These are phyloP conservation scores for Akanthomyces muscarius DNA, from an alignment of 2,329 filamentous ascomycete genomes.

Conservation along the genomic window DNA sequence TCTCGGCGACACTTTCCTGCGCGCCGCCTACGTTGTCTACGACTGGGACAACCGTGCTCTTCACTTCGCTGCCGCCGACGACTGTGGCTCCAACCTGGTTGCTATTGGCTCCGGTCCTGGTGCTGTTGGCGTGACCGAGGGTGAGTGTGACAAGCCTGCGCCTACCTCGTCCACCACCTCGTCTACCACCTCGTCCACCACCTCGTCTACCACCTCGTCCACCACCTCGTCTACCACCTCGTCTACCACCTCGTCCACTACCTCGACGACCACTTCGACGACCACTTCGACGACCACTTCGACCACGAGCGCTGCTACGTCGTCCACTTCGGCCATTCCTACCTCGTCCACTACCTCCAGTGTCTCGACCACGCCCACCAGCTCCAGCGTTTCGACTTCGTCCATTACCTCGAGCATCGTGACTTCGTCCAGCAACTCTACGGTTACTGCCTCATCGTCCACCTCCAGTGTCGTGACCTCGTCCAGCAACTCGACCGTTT, in stretches of 20 bases:
- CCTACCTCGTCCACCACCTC: conserved; percentile 5
- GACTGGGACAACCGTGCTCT: conserved; percentile 39
- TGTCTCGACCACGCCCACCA: background rate
- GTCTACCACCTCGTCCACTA: background rate
- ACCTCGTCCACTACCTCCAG: background rate
- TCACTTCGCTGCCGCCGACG: conserved; percentile 34
- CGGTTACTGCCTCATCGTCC: background rate
- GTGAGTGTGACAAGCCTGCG: conserved; percentile 26
- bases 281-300: background rate
- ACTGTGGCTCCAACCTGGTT: conserved; percentile 37
- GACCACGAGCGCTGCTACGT: background rate
- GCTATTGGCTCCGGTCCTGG: conserved; percentile 38
- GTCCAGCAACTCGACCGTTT: background rate
- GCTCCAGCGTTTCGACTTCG: background rate
- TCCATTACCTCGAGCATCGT: background rate
- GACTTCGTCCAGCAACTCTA: background rate
- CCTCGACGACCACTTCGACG: background rate
- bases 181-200: background rate
- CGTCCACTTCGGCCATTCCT: background rate
- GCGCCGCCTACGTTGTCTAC: conserved; percentile 42
- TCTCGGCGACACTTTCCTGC: conserved; percentile 43
- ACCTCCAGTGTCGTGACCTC: background rate
- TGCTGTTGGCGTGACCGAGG: conserved; percentile 30
- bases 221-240: background rate
- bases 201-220: background rate